Evolutionary conservation across 805 yeast genomes (phyloP), one percentile per base, ranked within the genome.

Genomic region (Geotrichum ghanense): DNA sequence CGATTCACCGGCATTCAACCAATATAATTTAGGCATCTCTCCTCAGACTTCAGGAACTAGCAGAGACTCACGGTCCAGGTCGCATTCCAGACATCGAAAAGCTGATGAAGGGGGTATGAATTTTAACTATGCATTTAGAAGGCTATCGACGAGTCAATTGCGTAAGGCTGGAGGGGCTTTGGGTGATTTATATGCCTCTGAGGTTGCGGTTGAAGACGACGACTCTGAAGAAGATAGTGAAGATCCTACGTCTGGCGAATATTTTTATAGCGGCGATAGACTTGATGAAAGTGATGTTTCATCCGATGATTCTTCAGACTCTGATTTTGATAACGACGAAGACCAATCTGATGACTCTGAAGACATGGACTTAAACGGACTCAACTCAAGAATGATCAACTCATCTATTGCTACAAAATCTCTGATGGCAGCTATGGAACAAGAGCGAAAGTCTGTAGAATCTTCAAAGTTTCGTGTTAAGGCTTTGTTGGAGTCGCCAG

Each of bases 161-260:
- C 9, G 22, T 17, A 37, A 22, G 23, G 39, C 45, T 4, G 10
- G n/a, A 4, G 42, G 41, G 5, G 23, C 45, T 17, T n/a, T 37
- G 5, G 45, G 45, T 9, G 42, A 39, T n/a, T 9, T 22, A 5
- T 39, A 39, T 17, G 24, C 24, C 14, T 39, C 42, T 4, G 24
- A 22, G 6, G 9, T 16, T 23, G 51, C 48, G 22, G 49, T 44
- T n/a, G 42, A 42, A 5, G 44, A 51, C 16, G 46, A 43, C 6
- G 48, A 46, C 26, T 50, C 43, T 4, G 51, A 44, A 42, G 73
- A 73, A 43, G 81, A 78, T 49, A 76, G 77, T 52, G 79, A 74
- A 41, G 76, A 74, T 48, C 76, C 77, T 43, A 82, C 76, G 49
- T 81, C 80, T 9, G 81, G 56, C 19, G 67, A 63, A 1, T 31